Evolutionary conservation across 257 asterid species (phyloP), one percentile per base, ranked within the genome.

Genomic region (Nicotiana benthamiana): DNA sequence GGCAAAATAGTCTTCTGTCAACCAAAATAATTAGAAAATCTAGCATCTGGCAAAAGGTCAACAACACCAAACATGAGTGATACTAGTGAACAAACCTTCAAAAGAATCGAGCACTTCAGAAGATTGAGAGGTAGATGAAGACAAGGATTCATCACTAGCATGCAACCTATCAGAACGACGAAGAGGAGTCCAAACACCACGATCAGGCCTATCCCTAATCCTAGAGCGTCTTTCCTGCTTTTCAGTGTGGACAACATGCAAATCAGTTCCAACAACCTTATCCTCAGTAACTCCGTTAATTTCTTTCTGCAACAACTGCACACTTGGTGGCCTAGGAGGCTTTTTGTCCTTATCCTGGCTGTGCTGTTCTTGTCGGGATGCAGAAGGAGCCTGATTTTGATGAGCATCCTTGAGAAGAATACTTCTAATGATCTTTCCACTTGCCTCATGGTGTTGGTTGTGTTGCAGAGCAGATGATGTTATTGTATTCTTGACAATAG

Each of bases 181-280:
- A 86, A 92, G 90, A 82, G 94, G 97, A 63, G 98, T 83, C 98
- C 97, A 90, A 84, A 93, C 96, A 83, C 96, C 98, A 82, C 96
- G 94, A 86, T 94, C 98, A 83, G 96, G 98, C 79, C 97, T 91
- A 85, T 93, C 97, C 87, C 89, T 94, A 83, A 90, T 94, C 89
- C 92, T 89, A 46, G 87, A 83, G 54, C 93, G 90, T 61, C 87
- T 92, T 81, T 91, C 97, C 75, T 85, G 91, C 83, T 86, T 92
- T 82, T 90, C 97, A 27, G 75, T 4, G 74, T 87, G 84, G 64
- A 56, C 82, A 78, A 77, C 80, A 79, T 82, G 89, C 75, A 75
- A 56, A 87, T 90, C 93, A 80, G 80, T 87, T 43, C 84, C 54
- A 32, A 74, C 86, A 83, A 82, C 70, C 85, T 83, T 94, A 84